Percentiles rank a stretch among this genome's conserved stretches.
Conservation (phyloP, 805 yeast genomes). For the Saturnispora hagleri region DNA sequence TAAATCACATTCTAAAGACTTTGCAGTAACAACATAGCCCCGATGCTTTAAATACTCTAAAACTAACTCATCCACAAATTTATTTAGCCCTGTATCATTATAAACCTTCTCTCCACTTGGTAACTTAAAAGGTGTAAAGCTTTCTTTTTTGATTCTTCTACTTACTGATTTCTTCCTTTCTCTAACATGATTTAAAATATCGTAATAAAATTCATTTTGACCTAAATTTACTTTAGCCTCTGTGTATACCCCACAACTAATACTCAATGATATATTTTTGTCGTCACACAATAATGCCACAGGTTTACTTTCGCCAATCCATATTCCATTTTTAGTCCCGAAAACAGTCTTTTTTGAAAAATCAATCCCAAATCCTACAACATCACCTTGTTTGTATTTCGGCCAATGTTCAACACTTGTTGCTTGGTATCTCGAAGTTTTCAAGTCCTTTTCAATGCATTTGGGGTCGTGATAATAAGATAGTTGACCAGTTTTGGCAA, state of each 20-base stretch:
- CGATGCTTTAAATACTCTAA: slow-evolving; percentile 46
- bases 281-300: slow-evolving; percentile 2
- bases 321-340: slow-evolving; percentile 74
- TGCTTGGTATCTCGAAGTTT: not conserved
- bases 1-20: slow-evolving; percentile 42
- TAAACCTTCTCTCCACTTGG: slow-evolving; percentile 8
- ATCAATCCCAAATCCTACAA: slow-evolving; percentile 79
- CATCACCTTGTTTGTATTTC: slow-evolving; percentile 47
- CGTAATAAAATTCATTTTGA: slow-evolving; percentile 34
- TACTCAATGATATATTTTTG: not conserved
- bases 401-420: slow-evolving; percentile 20
- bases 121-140: slow-evolving; percentile 5
- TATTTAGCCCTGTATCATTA: slow-evolving; percentile 15
- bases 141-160: slow-evolving; percentile 14
- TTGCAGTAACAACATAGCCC: slow-evolving; percentile 47
- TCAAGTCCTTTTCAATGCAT: slow-evolving; percentile 14
- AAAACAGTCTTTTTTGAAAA: slow-evolving; percentile 55
- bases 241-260: slow-evolving; percentile 17
- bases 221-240: slow-evolving; percentile 48
- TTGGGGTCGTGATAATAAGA: slow-evolving; percentile 29
- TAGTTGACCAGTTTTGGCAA: slow-evolving; percentile 41
- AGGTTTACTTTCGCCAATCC: slow-evolving; percentile 37
- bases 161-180: slow-evolving; percentile 26
- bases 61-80: slow-evolving; percentile 17
- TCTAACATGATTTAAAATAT: slow-evolving; percentile 39